phyloP scores from a whole-genome alignment of 306 rosid genomes.

The Vicia sativa region DNA sequence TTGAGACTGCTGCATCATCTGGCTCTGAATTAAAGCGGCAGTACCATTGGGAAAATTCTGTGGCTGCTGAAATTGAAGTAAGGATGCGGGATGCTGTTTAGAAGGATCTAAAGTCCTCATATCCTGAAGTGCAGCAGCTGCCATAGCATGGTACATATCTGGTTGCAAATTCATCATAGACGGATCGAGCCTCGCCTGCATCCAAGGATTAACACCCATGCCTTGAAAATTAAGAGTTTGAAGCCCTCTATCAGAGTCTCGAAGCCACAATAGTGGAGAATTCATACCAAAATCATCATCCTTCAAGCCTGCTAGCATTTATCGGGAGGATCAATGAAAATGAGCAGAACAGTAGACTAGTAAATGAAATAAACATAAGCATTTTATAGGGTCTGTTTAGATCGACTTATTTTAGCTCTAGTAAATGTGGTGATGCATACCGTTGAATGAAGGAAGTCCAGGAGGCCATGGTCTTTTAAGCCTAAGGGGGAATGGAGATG shows the following conservation, averaged over 20 bases:
- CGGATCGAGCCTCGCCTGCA: conserved; percentile 86
- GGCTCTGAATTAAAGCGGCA: conserved; percentile 68
- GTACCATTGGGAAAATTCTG: conserved; percentile 66
- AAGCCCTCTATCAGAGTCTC: conserved; percentile 74
- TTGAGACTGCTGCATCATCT: conserved; percentile 82
- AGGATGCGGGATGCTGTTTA: conserved; percentile 58
- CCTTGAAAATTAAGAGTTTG: conserved; percentile 80
- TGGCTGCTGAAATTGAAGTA: conserved; percentile 83
- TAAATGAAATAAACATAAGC: conserved; percentile 1
- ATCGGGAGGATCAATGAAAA: conserved; percentile 8
- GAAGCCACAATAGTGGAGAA: conserved; percentile 83
- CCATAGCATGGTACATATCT: conserved; percentile 90
- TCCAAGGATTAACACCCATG: conserved; percentile 82
- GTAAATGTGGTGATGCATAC: conserved; percentile 50
- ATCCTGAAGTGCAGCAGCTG: conserved; percentile 94
- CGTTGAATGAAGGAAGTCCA: conserved; percentile 79
- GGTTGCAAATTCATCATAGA: conserved; percentile 78
- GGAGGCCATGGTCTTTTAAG: conserved; percentile 97
- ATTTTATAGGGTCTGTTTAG: neutral
- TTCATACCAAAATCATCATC: conserved; percentile 82
- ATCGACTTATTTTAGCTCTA: neutral
- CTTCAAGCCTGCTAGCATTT: conserved; percentile 65
- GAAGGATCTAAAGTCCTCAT: conserved; percentile 79
- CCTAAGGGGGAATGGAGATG: conserved; percentile 91
- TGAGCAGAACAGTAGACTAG: neutral